Base-by-base conservation (phyloP, 495 filamentous ascomycete genomes). In the Trypethelium eluteriae region DNA sequence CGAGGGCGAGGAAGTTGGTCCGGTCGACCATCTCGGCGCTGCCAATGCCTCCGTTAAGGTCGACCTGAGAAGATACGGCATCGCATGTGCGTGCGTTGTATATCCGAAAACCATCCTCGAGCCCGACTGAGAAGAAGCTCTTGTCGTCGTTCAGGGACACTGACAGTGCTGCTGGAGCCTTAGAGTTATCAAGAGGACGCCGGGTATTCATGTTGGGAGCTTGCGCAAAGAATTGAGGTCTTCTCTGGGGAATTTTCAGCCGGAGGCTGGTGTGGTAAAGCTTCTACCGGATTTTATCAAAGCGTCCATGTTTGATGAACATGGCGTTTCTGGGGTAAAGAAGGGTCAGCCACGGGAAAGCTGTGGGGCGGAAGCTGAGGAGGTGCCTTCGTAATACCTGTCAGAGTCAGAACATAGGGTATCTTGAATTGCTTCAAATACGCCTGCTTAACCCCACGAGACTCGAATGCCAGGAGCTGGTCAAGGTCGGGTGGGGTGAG, bases 11-110 rank as follows among this genome's bases (percentile, higher is more conserved):
- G 74, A 89, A 96, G 76, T 93, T 94, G 62, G 89, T 88, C 70
- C 89, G 87, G 64, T 90, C 90, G 65, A 96, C 87, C 91, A 96
- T 95, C 74, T 90, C 87, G 14, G 86, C 92, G 41, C 89, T 76
- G 25, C 89, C 91, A 50, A 98, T 85, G 18, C 93, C 92, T 38
- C 65, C 70, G 12, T 59, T 38, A 47, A 44, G 32, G 32, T 69
- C 38, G 69, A n/a, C 38, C 34, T 38, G 50, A 53, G 67, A 69
- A 70, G 50, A 2, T 11, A 59, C 53, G 14, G 18, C 11, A 36
- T 62, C 39, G 70, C 34, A 50, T 44, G 67, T 39, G 11, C 25
- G 68, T 32, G 68, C 64, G 41, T 65, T 64, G 62, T 63, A 66
- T 49, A 65, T 62, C 7, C 66, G 68, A 7, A 72, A 94, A 2